These are phyloP conservation scores for Penicillium palitans DNA, from an alignment of 2,329 filamentous ascomycete species.

Conservation along the genomic window DNA sequence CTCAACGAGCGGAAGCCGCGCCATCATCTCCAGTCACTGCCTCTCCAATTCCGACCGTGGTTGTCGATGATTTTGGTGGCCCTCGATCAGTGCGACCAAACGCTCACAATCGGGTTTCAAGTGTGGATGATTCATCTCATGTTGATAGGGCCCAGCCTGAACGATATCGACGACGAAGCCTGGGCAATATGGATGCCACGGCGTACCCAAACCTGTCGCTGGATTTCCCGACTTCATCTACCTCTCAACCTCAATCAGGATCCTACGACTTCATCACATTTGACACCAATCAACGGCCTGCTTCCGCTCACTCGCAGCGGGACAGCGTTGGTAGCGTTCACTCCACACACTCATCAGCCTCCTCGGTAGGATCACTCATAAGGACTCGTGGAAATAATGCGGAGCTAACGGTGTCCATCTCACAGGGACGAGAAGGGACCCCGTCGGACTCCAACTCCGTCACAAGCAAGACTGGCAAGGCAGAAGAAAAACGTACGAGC, in stretches of 20 bases:
- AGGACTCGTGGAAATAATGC: too few relatives aligned
- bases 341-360: constrained; percentile 55
- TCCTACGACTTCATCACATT: constrained; percentile 38
- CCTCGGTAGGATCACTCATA: constrained; percentile 59
- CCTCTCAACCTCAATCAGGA: constrained; percentile 34
- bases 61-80: constrained; percentile 46
- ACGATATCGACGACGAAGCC: constrained; percentile 77
- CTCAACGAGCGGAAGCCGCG: constrained; percentile 56
- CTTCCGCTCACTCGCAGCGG: constrained; percentile 47
- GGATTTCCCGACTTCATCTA: constrained; percentile 34
- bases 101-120: constrained; percentile 59
- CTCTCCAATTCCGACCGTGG: constrained; percentile 12
- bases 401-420: background rate
- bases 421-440: constrained; percentile 27
- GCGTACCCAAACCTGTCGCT: constrained; percentile 40
- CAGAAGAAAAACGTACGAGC: constrained; percentile 66
- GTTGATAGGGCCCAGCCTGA: constrained; percentile 57
- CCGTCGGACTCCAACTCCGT: constrained; percentile 23
- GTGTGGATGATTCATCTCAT: constrained; percentile 70
- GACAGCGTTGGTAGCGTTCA: constrained; percentile 66
- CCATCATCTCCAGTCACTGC: constrained; percentile 12
- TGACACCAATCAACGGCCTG: constrained; percentile 33
- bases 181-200: constrained; percentile 64
- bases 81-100: constrained; percentile 43
- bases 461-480: constrained; percentile 50